Percentiles rank a stretch among this genome's conserved stretches.
Evolutionary conservation across 2,329 filamentous ascomycete genomes (phyloP).

Genomic region (Fusarium sp.): DNA sequence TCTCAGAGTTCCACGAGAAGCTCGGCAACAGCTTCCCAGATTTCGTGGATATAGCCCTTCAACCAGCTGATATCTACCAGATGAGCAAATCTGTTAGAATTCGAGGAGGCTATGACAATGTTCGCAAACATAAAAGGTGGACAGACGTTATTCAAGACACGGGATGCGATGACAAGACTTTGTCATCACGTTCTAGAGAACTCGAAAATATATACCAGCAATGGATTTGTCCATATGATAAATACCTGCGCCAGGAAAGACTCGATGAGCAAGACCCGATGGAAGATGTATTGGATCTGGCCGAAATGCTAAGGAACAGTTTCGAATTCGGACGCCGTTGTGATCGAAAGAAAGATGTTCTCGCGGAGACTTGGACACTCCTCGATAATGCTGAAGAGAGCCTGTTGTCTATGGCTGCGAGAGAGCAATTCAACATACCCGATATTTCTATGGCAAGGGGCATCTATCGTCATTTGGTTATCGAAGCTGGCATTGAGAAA

Average conservation of each 20-base stretch:
- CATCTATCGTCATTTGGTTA: conserved; percentile 5
- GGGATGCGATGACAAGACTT: neutral
- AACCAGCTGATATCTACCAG: neutral
- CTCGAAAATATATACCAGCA: neutral
- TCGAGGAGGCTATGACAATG: neutral
- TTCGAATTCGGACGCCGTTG: neutral
- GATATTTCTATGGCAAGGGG: neutral
- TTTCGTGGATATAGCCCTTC: neutral
- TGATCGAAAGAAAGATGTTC: neutral
- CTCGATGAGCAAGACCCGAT: neutral
- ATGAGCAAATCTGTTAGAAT: neutral
- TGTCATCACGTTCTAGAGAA: neutral
- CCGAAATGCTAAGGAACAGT: neutral
- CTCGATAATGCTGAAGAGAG: neutral
- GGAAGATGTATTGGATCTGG: neutral
- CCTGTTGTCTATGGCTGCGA: neutral
- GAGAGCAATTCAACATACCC: neutral
- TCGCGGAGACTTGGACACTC: neutral
- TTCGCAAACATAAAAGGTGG: neutral
- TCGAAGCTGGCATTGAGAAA: neutral
- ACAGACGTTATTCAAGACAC: neutral
- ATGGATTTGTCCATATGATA: neutral
- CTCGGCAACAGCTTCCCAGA: neutral
- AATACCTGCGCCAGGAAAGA: neutral
- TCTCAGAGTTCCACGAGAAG: neutral